These are phyloP conservation scores for Chaetomium fimeti DNA, from an alignment of 495 filamentous ascomycete genomes.

Conservation along the genomic window DNA sequence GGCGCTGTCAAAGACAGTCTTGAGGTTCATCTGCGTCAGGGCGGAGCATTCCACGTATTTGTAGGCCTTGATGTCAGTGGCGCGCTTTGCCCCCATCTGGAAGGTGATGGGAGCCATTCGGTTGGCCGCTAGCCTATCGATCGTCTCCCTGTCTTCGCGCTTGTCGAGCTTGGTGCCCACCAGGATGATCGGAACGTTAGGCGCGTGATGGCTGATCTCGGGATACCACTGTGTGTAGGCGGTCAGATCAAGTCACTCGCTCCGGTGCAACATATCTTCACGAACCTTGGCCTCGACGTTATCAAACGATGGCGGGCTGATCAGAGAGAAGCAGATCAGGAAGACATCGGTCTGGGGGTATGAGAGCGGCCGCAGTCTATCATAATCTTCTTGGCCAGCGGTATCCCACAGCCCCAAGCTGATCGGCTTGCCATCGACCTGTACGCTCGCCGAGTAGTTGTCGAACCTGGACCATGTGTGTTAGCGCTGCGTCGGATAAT, in stretches of 20 bases:
- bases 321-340: slow-evolving; percentile 97
- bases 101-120: slow-evolving; percentile 91
- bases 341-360: slow-evolving; percentile 99
- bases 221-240: slow-evolving; percentile 72
- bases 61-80: slow-evolving; percentile 87
- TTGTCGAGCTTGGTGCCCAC: slow-evolving; percentile 97
- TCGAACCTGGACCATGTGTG: slow-evolving; percentile 67
- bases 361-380: slow-evolving; percentile 88
- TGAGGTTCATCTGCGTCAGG: slow-evolving; percentile 89
- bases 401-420: slow-evolving; percentile 98
- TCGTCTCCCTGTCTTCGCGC: slow-evolving; percentile 81
- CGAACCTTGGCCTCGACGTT: slow-evolving; percentile 94
- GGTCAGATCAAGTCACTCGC: slow-evolving; percentile 21
- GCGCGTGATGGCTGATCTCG: slow-evolving; percentile 95
- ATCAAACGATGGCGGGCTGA: slow-evolving; percentile 94
- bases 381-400: slow-evolving; percentile 97
- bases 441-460: slow-evolving; percentile 97
- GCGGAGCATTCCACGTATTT: slow-evolving; percentile 99
- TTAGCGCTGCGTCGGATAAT: slow-evolving; percentile 56
- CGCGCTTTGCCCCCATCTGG: slow-evolving; percentile 77
- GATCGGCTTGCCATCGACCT: slow-evolving; percentile 97
- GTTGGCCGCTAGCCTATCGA: slow-evolving; percentile 73
- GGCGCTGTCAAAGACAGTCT: slow-evolving; percentile 97
- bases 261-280: neutral
- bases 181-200: slow-evolving; percentile 91